These are phyloP conservation scores for Chlamydomonas sp. DNA, from an alignment of 139 green algal species.

Conservation along the genomic window DNA sequence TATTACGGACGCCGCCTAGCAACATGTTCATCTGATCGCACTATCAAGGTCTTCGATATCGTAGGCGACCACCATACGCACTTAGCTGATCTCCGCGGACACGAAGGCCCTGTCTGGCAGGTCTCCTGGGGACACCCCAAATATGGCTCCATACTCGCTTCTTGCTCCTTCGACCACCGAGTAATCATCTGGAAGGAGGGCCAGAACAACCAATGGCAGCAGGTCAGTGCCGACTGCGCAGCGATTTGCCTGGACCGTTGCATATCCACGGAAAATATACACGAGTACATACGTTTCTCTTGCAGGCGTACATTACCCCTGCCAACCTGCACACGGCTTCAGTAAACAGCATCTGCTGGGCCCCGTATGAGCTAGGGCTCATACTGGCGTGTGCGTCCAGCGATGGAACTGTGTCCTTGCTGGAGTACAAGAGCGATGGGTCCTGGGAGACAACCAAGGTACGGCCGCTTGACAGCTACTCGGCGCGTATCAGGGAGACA, in stretches of 20 bases:
- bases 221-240: slow-evolving; percentile 52
- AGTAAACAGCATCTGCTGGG: slow-evolving; percentile 95
- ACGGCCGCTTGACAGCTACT: not conserved
- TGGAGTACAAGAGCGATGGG: slow-evolving; percentile 70
- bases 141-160: slow-evolving; percentile 93
- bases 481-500: no score
- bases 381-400: slow-evolving; percentile 90
- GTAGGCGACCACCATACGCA: slow-evolving; percentile 64
- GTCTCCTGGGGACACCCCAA: slow-evolving; percentile 95
- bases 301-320: slow-evolving; percentile 66
- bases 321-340: slow-evolving; percentile 73
- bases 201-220: slow-evolving; percentile 76
- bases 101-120: slow-evolving; percentile 94
- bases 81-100: slow-evolving; percentile 85
- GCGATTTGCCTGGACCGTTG: not conserved
- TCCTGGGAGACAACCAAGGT: slow-evolving; percentile 75
- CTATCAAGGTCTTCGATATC: slow-evolving; percentile 91
- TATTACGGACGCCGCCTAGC: slow-evolving; percentile 97
- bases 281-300: not conserved
- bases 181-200: slow-evolving; percentile 96
- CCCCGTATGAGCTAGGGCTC: slow-evolving; percentile 93
- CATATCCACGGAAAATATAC: not conserved
- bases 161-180: slow-evolving; percentile 90
- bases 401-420: slow-evolving; percentile 89
- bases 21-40: slow-evolving; percentile 92